Base-by-base conservation (phyloP, 345 rosid genomes). In the Anacardium occidentale region DNA sequence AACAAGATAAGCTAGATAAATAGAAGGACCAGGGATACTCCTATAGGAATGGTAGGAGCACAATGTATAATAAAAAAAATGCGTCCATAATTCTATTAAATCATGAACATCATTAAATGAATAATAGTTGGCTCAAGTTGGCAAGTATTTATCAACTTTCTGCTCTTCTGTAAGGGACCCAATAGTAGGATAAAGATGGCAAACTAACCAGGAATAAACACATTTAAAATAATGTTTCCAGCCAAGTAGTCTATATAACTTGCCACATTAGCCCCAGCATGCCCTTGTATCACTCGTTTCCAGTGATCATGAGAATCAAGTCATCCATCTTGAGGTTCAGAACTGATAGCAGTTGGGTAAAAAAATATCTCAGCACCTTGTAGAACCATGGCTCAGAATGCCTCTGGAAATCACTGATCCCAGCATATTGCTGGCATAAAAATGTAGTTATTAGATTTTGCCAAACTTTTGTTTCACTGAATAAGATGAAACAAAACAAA, bases 371-470 rank as follows among this genome's bases (percentile, higher is more conserved):
- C 98, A 40, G 98, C 92, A 78, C 94, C 97, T 64, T 91, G 90
- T 64, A 92, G 87, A 79, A 75, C 94, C 96, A 92, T 88, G 70
- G 91, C 98, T 65, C 93, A 81, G 71, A 96, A 96, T 56, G 94
- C 97, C 89, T 95, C 98, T 4, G 97, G 97, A 76, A 91, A 85
- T 96, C 98, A 94, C 75, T 89, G 96, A 71, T 89, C 99, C 99
- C 98, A 92, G 78, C 98, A 92, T 80, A 92, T 92, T 13, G 98
- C 97, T 95, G 70, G 72, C 55, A 53, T 60, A 29, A 72, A 47
- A 75, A 66, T 44, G 14, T 62, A 71, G 17, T 10, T 58, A 15
- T 22, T 50, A 42, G 17, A n/a, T 37, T n/a, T n/a, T 54, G 58
- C n/a, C 10, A 8, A 34, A 51, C 45, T 10, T 20, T 11, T 32